Evolutionary conservation across 352 stramenopile species (phyloP).

Genomic region (Phytopythium cucurbitacearum): DNA sequence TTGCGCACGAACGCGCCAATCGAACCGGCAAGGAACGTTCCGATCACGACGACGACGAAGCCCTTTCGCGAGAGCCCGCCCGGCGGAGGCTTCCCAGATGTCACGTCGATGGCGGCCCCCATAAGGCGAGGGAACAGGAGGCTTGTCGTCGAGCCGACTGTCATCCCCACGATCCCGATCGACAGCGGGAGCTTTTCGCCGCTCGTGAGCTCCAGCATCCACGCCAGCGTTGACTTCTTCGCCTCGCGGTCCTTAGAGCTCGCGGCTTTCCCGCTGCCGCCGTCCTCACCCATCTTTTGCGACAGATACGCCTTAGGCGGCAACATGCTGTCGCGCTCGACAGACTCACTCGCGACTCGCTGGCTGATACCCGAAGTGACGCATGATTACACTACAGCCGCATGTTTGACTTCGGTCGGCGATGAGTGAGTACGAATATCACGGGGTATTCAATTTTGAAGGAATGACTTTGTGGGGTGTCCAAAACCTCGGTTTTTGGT

Average conservation of each 20-base stretch:
- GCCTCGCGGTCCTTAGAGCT: conserved; percentile 5
- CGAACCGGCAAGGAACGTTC: conserved; percentile 80
- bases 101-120: conserved; percentile 84
- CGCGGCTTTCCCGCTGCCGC: conserved; percentile 11
- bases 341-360: neutral
- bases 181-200: conserved; percentile 66
- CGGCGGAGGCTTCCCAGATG: conserved; percentile 68
- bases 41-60: conserved; percentile 83
- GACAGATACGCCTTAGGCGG: conserved; percentile 64
- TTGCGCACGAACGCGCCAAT: conserved; percentile 85
- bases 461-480: too few species aligned
- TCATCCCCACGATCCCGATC: conserved; percentile 74
- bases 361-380: neutral
- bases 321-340: conserved; percentile 25
- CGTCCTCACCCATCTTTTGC: conserved; percentile 51
- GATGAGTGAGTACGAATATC: too few species aligned
- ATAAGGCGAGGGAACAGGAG: conserved; percentile 88
- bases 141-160: conserved; percentile 84
- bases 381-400: too few species aligned
- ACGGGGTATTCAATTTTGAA: too few species aligned
- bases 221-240: conserved; percentile 41
- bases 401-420: too few species aligned
- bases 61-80: conserved; percentile 73
- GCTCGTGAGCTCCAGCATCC: conserved; percentile 63
- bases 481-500: too few species aligned